Evolutionary conservation across 768 basidiomycete genomes (phyloP).

Genomic region (Russula emetica): DNA sequence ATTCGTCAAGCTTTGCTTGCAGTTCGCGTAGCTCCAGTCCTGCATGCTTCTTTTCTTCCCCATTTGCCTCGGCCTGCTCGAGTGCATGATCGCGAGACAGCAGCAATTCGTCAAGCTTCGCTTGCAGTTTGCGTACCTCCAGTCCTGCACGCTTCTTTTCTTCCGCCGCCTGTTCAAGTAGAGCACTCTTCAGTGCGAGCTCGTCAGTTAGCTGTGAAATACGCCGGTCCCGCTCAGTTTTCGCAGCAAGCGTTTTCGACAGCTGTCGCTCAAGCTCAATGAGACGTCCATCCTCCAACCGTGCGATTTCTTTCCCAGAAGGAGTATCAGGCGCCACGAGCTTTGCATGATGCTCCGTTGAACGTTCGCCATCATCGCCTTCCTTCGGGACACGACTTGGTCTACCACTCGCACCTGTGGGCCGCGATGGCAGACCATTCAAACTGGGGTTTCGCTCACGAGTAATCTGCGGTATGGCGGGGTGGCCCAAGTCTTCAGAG

Average conservation of each 20-base stretch:
- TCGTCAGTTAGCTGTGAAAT: conserved; percentile 68
- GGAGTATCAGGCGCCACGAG: conserved; percentile 56
- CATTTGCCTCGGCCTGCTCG: conserved; percentile 49
- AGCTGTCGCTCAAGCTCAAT: conserved; percentile 42
- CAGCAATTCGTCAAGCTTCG: conserved; percentile 57
- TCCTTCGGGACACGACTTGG: conserved; percentile 42
- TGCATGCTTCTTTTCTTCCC: no score
- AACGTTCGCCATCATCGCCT: conserved; percentile 49
- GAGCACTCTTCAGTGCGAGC: conserved; percentile 60
- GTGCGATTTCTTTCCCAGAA: conserved; percentile 56
- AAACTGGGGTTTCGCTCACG: conserved; percentile 26
- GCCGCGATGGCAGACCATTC: conserved; percentile 41
- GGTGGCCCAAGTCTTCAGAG: conserved; percentile 29
- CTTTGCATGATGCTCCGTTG: conserved; percentile 71
- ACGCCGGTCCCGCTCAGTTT: conserved; percentile 59
- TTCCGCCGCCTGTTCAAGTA: conserved; percentile 59
- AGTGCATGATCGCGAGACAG: conserved; percentile 75
- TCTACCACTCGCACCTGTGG: conserved; percentile 30
- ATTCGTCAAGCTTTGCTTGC: conserved; percentile 49
- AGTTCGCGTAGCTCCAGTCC: no score
- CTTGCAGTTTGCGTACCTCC: no score
- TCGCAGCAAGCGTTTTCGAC: conserved; percentile 45
- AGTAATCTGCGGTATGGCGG: background rate
- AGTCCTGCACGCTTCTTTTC: no score
- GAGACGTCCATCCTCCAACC: conserved; percentile 64